A percentile compares a stretch with the other conserved stretches of the same genome.
Conservation (phyloP, 129 eudicot species). For the Lactuca saligna region DNA sequence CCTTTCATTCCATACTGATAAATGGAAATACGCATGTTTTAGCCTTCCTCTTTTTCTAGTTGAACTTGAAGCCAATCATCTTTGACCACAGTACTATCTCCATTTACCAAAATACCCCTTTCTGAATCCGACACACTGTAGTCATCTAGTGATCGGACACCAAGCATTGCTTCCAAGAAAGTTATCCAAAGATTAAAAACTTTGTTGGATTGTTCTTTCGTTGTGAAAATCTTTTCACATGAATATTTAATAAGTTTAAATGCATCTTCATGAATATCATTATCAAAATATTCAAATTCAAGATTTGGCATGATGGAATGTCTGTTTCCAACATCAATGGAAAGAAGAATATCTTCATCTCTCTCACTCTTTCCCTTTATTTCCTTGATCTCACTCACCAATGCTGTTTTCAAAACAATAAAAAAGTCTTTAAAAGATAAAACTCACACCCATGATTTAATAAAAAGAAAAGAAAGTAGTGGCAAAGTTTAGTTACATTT, state of each 20-base stretch:
- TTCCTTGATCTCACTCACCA: slow-evolving; percentile 82
- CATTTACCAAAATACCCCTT: slow-evolving; percentile 40
- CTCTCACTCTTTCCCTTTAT: slow-evolving; percentile 71
- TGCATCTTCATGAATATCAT: slow-evolving; percentile 74
- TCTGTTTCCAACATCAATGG: slow-evolving; percentile 73
- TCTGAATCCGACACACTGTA: slow-evolving; percentile 34
- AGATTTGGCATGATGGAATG: slow-evolving; percentile 64
- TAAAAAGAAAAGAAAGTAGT: neutral
- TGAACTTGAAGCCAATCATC: slow-evolving; percentile 35
- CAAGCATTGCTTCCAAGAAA: slow-evolving; percentile 85
- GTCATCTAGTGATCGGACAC: slow-evolving; percentile 57
- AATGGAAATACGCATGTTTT: no score
- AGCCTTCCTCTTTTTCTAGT: slow-evolving; percentile 33
- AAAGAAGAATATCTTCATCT: slow-evolving; percentile 72
- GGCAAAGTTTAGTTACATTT: slow-evolving; percentile 55
- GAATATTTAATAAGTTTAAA: slow-evolving; percentile 75
- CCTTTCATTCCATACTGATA: no score
- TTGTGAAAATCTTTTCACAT: slow-evolving; percentile 77
- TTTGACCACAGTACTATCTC: slow-evolving; percentile 34
- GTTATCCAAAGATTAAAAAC: slow-evolving; percentile 75
- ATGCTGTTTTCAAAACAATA: slow-evolving; percentile 47
- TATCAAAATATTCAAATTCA: slow-evolving; percentile 59
- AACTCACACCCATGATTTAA: no score
- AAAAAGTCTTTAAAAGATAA: no score
- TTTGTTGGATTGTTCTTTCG: slow-evolving; percentile 80